phyloP scores from a whole-genome alignment of 768 basidiomycete species.

The Hypholoma sublateritium region DNA sequence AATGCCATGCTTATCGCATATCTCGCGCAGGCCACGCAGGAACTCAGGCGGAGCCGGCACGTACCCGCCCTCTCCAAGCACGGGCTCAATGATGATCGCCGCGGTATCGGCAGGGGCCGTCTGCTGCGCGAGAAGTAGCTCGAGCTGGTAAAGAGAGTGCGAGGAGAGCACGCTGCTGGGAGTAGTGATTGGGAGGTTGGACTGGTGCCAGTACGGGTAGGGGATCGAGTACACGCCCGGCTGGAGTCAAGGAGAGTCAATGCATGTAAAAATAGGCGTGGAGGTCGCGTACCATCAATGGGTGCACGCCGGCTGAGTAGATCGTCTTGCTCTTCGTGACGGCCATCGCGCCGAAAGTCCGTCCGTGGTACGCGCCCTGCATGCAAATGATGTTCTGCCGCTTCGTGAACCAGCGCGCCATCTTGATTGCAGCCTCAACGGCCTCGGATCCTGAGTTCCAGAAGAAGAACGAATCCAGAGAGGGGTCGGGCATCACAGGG shows the following conservation, averaged over 20 bases:
- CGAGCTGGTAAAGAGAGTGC: constrained; percentile 76
- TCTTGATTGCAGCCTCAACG: constrained; percentile 85
- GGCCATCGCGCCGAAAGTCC: constrained; percentile 92
- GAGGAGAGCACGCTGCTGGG: constrained; percentile 56
- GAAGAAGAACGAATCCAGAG: constrained; percentile 95
- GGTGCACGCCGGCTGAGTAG: constrained; percentile 76
- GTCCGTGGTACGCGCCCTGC: constrained; percentile 92
- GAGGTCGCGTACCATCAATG: constrained; percentile 69
- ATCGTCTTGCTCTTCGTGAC: constrained; percentile 93
- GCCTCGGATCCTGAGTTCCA: constrained; percentile 97
- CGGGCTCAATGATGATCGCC: constrained; percentile 91
- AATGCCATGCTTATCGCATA: constrained; percentile 89
- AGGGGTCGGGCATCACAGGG: constrained; percentile 87
- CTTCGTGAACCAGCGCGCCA: constrained; percentile 76
- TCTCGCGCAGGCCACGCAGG: constrained; percentile 71
- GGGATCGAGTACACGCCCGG: constrained; percentile 81
- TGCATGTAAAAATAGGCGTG: not conserved
- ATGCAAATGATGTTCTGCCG: constrained; percentile 88
- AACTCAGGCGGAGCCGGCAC: constrained; percentile 83
- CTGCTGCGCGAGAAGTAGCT: constrained; percentile 76
- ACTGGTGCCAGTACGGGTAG: constrained; percentile 94
- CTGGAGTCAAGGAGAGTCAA: constrained; percentile 33
- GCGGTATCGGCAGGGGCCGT: constrained; percentile 84
- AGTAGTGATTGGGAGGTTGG: constrained; percentile 56
- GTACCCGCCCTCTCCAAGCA: constrained; percentile 95